Evolutionary conservation across 192 early-diverging fungal species (phyloP).

Genomic region (Gryganskiella cystojenkinii): DNA sequence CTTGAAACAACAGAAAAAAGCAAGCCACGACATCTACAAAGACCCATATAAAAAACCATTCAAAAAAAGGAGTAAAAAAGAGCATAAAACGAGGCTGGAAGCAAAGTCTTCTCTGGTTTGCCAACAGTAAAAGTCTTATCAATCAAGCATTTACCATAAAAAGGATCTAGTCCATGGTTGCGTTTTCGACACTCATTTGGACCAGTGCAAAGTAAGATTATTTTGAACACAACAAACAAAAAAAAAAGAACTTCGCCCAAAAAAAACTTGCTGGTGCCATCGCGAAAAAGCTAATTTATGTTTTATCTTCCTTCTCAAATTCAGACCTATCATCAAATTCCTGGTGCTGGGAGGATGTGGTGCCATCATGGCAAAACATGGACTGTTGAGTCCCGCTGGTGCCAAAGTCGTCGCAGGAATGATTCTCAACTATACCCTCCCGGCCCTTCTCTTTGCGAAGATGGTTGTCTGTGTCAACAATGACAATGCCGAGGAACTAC

Average conservation of each 20-base stretch:
- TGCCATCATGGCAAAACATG: conserved; percentile 46
- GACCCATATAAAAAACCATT: too few relatives aligned
- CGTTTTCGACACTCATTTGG: conserved; percentile 9
- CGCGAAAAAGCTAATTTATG: background rate
- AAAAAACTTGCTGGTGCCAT: background rate
- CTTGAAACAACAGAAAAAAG: too few relatives aligned
- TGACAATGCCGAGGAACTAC: conserved; percentile 25
- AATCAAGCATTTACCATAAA: background rate
- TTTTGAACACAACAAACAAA: too few relatives aligned
- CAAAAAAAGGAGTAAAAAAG: too few relatives aligned
- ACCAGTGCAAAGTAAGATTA: conserved; percentile 18
- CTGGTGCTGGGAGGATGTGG: conserved; percentile 47
- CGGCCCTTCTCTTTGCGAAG: conserved; percentile 46
- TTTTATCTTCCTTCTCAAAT: background rate
- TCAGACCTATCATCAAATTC: conserved; percentile 51
- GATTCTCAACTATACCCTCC: conserved; percentile 45
- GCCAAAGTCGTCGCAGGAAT: conserved; percentile 41
- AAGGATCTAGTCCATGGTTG: background rate
- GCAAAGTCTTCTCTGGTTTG: too few relatives aligned
- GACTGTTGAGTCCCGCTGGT: conserved; percentile 39
- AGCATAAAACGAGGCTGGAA: too few relatives aligned
- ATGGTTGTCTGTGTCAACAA: conserved; percentile 33
- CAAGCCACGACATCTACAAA: too few relatives aligned
- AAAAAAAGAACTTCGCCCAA: too few relatives aligned
- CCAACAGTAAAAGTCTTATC: too few relatives aligned